Conservation (phyloP, 345 rosid species). For the Clausena lansium region DNA sequence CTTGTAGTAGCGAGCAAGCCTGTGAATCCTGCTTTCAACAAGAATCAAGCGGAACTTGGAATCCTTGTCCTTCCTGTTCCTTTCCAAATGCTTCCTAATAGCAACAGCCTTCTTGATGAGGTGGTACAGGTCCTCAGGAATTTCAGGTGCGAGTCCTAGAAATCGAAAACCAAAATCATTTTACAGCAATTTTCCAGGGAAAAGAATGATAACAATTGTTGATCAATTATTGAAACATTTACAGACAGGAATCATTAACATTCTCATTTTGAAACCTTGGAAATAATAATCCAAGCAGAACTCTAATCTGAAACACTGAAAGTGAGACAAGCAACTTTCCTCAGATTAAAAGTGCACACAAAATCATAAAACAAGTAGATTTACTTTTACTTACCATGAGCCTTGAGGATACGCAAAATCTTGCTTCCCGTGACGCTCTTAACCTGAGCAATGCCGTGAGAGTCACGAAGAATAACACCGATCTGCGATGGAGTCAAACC, state of each 20-base stretch:
- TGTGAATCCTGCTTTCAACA: slow-evolving; percentile 76
- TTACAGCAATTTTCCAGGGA: background rate
- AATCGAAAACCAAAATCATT: background rate
- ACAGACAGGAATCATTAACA: background rate
- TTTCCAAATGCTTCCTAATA: slow-evolving; percentile 67
- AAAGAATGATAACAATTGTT: background rate
- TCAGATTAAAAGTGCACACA: background rate
- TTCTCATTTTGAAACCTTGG: too few species aligned
- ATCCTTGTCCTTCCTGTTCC: slow-evolving; percentile 78
- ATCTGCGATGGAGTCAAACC: slow-evolving; percentile 79
- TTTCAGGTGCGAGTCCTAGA: slow-evolving; percentile 64
- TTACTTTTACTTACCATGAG: slow-evolving; percentile 40
- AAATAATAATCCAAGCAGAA: background rate
- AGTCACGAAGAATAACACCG: slow-evolving; percentile 77
- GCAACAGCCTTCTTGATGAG: slow-evolving; percentile 80
- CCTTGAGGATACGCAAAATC: slow-evolving; percentile 62
- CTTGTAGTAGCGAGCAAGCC: slow-evolving; percentile 76
- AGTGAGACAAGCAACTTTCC: background rate
- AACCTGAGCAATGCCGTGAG: slow-evolving; percentile 74
- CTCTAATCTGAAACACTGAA: background rate
- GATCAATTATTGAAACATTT: background rate
- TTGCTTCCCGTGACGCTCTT: slow-evolving; percentile 71
- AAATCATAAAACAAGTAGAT: background rate
- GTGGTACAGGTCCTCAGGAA: slow-evolving; percentile 68
- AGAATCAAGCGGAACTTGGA: slow-evolving; percentile 69